Conservation (phyloP, 257 asterid genomes). For the Rubia yunnanensis region DNA sequence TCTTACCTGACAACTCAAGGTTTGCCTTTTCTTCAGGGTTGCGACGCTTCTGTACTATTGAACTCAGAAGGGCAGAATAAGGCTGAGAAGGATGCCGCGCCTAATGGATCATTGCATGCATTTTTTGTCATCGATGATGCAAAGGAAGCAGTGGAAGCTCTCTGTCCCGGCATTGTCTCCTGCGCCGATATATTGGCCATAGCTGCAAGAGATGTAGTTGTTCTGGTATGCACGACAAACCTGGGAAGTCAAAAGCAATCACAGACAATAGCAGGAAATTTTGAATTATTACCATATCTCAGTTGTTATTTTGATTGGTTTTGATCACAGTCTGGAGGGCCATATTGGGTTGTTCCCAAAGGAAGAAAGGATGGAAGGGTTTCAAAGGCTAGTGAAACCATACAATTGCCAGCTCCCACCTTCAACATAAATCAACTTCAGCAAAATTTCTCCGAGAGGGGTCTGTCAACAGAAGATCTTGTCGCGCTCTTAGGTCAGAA, state of each 20-base stretch:
- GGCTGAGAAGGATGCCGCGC: constrained; percentile 63
- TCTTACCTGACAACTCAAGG: neutral
- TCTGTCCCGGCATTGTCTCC: constrained; percentile 57
- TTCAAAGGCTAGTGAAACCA: constrained; percentile 63
- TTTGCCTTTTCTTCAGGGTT: constrained; percentile 36
- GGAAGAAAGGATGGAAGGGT: constrained; percentile 75
- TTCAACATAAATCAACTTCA: constrained; percentile 53
- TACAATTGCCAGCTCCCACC: constrained; percentile 51
- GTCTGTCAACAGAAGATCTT: constrained; percentile 49
- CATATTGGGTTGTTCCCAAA: constrained; percentile 61
- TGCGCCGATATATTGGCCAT: constrained; percentile 75
- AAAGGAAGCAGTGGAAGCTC: constrained; percentile 53
- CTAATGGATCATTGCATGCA: constrained; percentile 58
- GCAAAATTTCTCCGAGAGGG: constrained; percentile 51
- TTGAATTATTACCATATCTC: neutral
- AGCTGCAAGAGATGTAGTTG: constrained; percentile 80
- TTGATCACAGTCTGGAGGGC: constrained; percentile 59
- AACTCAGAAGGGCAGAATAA: constrained; percentile 44
- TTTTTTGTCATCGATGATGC: constrained; percentile 56
- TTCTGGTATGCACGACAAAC: constrained; percentile 30
- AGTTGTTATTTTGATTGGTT: neutral
- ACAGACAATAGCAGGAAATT: neutral
- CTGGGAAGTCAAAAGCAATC: neutral
- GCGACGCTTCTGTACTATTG: constrained; percentile 69
- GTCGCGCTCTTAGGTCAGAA: constrained; percentile 63